Percentiles rank a stretch among this genome's conserved stretches.
Conservation (phyloP, 441 rosid genomes). For the Eruca vesicaria region DNA sequence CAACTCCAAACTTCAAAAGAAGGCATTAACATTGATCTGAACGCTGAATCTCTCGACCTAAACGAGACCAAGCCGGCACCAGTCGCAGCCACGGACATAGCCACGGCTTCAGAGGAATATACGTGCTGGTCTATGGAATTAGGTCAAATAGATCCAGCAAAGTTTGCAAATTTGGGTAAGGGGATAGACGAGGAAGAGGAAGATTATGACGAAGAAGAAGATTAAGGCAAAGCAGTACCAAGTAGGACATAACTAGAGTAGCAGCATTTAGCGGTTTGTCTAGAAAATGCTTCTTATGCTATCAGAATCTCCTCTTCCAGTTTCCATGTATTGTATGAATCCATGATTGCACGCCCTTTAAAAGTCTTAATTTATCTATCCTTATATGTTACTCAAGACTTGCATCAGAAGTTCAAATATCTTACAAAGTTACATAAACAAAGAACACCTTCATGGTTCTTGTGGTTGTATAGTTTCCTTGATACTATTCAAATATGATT, state of each 20-base stretch:
- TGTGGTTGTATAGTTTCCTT: slow-evolving; percentile 35
- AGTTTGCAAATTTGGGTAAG: slow-evolving; percentile 57
- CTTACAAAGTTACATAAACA: slow-evolving; percentile 13
- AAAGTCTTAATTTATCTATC: slow-evolving; percentile 20
- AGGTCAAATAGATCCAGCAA: slow-evolving; percentile 77
- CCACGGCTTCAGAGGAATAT: slow-evolving; percentile 47
- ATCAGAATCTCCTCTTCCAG: background rate
- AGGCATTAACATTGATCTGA: slow-evolving; percentile 61
- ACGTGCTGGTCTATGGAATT: slow-evolving; percentile 87
- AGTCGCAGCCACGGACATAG: background rate
- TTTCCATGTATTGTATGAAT: slow-evolving; percentile 13
- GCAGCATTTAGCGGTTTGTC: slow-evolving; percentile 22
- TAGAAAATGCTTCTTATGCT: slow-evolving; percentile 25
- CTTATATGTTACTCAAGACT: slow-evolving; percentile 21
- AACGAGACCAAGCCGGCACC: slow-evolving; percentile 45
- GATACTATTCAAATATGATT: too few relatives aligned
- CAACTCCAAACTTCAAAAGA: slow-evolving; percentile 18
- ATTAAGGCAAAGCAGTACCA: slow-evolving; percentile 26
- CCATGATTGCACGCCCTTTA: slow-evolving; percentile 5
- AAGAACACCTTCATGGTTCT: slow-evolving; percentile 25
- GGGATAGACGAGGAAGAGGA: slow-evolving; percentile 83
- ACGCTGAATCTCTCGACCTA: slow-evolving; percentile 57
- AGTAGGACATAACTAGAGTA: slow-evolving; percentile 31
- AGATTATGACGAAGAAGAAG: slow-evolving; percentile 84
- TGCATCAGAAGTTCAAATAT: slow-evolving; percentile 24